phyloP scores from a whole-genome alignment of 192 early-diverging fungal genomes.

The Linnemannia schmuckeri region DNA sequence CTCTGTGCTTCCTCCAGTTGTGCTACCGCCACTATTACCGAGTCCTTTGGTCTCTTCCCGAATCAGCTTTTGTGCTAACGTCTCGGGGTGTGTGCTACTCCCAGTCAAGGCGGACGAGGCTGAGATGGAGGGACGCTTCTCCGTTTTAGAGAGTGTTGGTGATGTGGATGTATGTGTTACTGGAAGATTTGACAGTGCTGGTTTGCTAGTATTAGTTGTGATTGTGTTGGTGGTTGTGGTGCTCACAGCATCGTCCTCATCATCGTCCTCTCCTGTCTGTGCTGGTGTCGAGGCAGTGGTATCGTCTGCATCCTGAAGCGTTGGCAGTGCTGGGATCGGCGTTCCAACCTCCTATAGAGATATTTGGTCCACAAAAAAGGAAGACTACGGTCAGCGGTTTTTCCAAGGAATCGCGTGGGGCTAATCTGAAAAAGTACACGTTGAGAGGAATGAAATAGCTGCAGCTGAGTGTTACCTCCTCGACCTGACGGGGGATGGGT shows the following conservation, averaged over 20 bases:
- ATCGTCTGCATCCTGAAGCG: slow-evolving; percentile 51
- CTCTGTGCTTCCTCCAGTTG: slow-evolving; percentile 1
- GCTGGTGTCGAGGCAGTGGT: slow-evolving; percentile 38
- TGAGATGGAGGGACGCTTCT: neutral
- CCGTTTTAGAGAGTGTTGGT: neutral
- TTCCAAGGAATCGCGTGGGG: too few species aligned
- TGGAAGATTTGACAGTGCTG: neutral
- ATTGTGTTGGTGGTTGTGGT: neutral
- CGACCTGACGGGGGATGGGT: slow-evolving; percentile 27
- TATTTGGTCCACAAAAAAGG: neutral
- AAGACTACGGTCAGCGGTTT: neutral
- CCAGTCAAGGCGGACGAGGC: neutral
- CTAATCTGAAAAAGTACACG: too few species aligned
- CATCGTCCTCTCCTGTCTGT: slow-evolving; percentile 47
- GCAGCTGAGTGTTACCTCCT: slow-evolving; percentile 19
- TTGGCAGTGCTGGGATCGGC: slow-evolving; percentile 40
- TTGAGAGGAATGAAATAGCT: neutral
- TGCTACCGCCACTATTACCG: neutral
- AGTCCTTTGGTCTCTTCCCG: slow-evolving; percentile 1
- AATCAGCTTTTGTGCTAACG: slow-evolving; percentile 6
- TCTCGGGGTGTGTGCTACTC: slow-evolving; percentile 4
- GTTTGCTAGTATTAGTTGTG: neutral
- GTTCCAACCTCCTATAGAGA: slow-evolving; percentile 42
- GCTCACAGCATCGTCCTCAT: slow-evolving; percentile 37
- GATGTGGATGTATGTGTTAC: neutral